Base-by-base conservation (phyloP, 805 yeast genomes). In the Tetrapisispora iriomotensis region DNA sequence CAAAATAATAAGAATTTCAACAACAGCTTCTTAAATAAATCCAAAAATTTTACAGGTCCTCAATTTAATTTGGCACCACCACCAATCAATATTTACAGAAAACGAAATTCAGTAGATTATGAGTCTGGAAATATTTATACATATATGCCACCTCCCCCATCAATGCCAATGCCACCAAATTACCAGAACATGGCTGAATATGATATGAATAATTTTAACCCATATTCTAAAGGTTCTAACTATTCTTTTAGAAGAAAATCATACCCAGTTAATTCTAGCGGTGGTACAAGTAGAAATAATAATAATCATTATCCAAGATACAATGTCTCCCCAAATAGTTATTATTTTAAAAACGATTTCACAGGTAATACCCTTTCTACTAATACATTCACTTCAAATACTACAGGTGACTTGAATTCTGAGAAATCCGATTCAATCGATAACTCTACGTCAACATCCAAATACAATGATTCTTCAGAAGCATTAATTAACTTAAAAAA, bases 41-140 rank as follows among this genome's bases (percentile, higher is more conserved):
- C 24, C 4, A 46, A 45, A 27, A 13, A 39, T 13, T 56, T 45
- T 43, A 43, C 43, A 57, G 37, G 58, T 4, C 68, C 71, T 32
- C 62, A 60, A 38, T 55, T 77, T 43, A 70, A 67, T 31, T 66
- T 82, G 41, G 94, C 94, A 0, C 94, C 94, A 8, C 90, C 94
- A 4, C 94, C 94, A 3, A 77, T 83, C 27, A 78, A 79, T 51
- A 67, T 79, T 44, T 71, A 71, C 33, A 58, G 65, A 43, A 67
- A 71, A 54, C 66, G 64, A 40, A 54, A 66, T 6, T 27, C 39
- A 10, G 29, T 36, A 15, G 45, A 44, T 21, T 32, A 29, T 30
- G 39, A 30, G 5, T 33, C 41, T 8, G 22, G 21, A 22, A 33
- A 33, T 10, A 34, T 39, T 22, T 36, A 43, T 23, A 20, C 42